Evolutionary conservation across 2,329 filamentous ascomycete species (phyloP).

Genomic region (Gliomastix tumulicola): DNA sequence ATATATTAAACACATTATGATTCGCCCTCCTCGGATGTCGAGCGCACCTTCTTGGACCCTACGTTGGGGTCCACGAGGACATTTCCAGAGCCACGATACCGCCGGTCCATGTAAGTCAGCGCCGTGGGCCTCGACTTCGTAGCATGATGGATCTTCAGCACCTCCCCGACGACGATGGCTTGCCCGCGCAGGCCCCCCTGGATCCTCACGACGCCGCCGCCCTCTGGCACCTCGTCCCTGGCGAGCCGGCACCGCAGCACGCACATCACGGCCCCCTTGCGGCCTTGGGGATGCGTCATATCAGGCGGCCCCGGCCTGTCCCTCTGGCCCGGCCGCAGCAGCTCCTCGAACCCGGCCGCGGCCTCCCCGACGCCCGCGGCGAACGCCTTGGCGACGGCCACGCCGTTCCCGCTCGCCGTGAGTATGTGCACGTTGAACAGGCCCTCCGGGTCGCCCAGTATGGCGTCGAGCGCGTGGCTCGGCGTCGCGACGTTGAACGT

Average conservation of each 20-base stretch:
- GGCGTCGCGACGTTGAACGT: constrained; percentile 52
- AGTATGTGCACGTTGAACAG: constrained; percentile 51
- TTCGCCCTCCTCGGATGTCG: too few relatives aligned
- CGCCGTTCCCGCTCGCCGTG: constrained; percentile 36
- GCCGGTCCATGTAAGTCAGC: too few relatives aligned
- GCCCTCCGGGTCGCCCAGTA: constrained; percentile 23
- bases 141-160: too few relatives aligned
- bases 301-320: background rate
- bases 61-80: too few relatives aligned
- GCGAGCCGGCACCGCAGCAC: constrained; percentile 33
- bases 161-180: constrained; percentile 44
- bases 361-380: constrained; percentile 37
- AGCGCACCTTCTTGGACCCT: too few relatives aligned
- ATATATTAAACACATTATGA: too few relatives aligned
- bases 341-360: constrained; percentile 27
- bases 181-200: too few relatives aligned
- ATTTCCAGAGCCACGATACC: too few relatives aligned
- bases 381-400: constrained; percentile 43
- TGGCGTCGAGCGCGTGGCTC: constrained; percentile 47
- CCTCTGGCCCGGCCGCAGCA: constrained; percentile 10
- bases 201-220: too few relatives aligned
- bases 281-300: too few relatives aligned
- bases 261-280: constrained; percentile 45
- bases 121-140: too few relatives aligned
- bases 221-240: constrained; percentile 26